phyloP scores from a whole-genome alignment of 1,284 basidiomycete species.

The Lentinus polychrous region DNA sequence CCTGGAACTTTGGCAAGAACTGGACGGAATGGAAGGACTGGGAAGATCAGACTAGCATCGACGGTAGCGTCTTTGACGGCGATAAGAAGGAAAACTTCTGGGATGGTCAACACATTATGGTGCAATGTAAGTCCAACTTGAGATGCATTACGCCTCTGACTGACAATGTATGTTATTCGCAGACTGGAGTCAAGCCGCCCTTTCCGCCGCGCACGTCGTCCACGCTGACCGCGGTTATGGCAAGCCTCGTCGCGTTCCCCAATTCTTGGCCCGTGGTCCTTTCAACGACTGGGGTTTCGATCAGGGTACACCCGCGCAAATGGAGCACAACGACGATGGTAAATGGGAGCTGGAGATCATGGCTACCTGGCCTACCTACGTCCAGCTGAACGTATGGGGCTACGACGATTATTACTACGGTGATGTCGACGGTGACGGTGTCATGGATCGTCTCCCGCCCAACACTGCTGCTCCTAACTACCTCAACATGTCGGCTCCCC shows the following conservation, averaged over 20 bases:
- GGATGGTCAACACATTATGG: constrained; percentile 77
- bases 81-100: constrained; percentile 58
- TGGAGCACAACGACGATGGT: constrained; percentile 56
- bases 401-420: constrained; percentile 90
- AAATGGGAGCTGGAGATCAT: constrained; percentile 80
- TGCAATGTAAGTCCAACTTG: constrained; percentile 61
- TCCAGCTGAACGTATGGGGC: constrained; percentile 84
- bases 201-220: constrained; percentile 59
- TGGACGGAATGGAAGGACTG: constrained; percentile 77
- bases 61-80: constrained; percentile 46
- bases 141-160: not conserved
- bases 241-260: constrained; percentile 70
- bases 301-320: constrained; percentile 63
- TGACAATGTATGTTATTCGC: constrained; percentile 5
- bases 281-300: constrained; percentile 92
- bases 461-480: constrained; percentile 82
- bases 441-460: constrained; percentile 84
- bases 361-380: constrained; percentile 80
- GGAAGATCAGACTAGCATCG: constrained; percentile 66
- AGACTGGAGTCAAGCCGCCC: constrained; percentile 72
- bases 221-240: constrained; percentile 71
- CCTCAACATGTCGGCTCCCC: constrained; percentile 83
- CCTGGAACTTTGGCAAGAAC: constrained; percentile 78
- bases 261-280: constrained; percentile 77
- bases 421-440: constrained; percentile 78